Percentiles rank a stretch among this genome's conserved stretches.
Evolutionary conservation across 495 filamentous ascomycete species (phyloP).

Genomic region (Penicillium herquei): DNA sequence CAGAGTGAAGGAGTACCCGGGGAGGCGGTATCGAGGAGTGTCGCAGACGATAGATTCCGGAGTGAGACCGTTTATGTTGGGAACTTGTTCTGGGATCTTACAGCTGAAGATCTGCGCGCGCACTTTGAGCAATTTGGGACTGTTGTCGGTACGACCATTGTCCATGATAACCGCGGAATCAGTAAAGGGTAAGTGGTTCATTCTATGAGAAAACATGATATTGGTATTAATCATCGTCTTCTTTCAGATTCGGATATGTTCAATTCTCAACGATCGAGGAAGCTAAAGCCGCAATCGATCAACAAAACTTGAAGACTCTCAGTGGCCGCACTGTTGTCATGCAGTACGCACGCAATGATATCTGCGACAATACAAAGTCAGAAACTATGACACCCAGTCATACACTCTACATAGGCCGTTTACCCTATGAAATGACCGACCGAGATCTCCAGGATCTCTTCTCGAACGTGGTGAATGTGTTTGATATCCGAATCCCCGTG

Average conservation of each 20-base stretch:
- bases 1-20: no score
- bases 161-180: conserved; percentile 68
- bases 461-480: conserved; percentile 63
- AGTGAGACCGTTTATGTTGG: conserved; percentile 65
- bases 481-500: conserved; percentile 85
- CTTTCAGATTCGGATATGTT: conserved; percentile 73
- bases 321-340: conserved; percentile 75
- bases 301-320: conserved; percentile 66
- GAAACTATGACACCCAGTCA: conserved; percentile 45
- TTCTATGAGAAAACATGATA: conserved; percentile 38
- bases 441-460: conserved; percentile 83
- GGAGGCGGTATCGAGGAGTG: no score
- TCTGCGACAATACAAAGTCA: conserved; percentile 8
- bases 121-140: conserved; percentile 67
- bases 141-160: conserved; percentile 54
- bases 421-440: conserved; percentile 87
- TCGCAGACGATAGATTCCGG: no score
- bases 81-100: conserved; percentile 85
- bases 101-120: conserved; percentile 64
- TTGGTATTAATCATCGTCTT: neutral
- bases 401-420: conserved; percentile 84
- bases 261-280: conserved; percentile 57
- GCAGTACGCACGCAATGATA: conserved; percentile 46
- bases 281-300: conserved; percentile 59
- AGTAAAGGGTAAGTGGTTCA: conserved; percentile 82